Evolutionary conservation across 139 green algal species (phyloP), one percentile per base, ranked within the genome.

Genomic region (Chlorella sorokiniana): DNA sequence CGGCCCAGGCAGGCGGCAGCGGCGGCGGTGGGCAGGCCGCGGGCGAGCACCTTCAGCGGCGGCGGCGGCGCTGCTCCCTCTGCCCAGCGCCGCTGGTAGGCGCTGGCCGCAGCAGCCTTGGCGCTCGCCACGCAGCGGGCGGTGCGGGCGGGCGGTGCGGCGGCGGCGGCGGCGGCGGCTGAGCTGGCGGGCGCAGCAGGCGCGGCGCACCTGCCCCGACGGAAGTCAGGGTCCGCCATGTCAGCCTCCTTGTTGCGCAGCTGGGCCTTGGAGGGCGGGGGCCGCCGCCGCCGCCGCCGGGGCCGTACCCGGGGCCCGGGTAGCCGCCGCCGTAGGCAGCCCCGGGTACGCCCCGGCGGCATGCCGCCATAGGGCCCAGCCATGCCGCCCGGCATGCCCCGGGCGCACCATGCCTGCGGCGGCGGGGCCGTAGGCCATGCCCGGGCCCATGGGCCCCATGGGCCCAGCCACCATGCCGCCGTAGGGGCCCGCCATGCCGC

Each of bases 141-240:
- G n/a, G n/a, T n/a, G n/a, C n/a, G n/a, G n/a, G n/a, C n/a, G n/a
- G n/a, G n/a, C n/a, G n/a, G n/a, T n/a, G n/a, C n/a, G n/a, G n/a
- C n/a, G n/a, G n/a, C n/a, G n/a, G n/a, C n/a, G n/a, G n/a, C n/a
- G n/a, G n/a, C n/a, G n/a, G n/a, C n/a, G n/a, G n/a, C n/a, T n/a
- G n/a, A n/a, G n/a, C n/a, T n/a, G n/a, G n/a, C n/a, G n/a, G n/a
- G n/a, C n/a, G n/a, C n/a, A n/a, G n/a, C n/a, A n/a, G n/a, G n/a
- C 38, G 23, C 8, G 38, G 25, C 40, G 22, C 35, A 80, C 73
- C 73, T 73, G 41, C 81, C 69, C 22, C 86, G 69, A 18, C 85
- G 65, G 44, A 89, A 90, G 85, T 90, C 86, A 8, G 87, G 87
- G 69, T 91, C 87, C 31, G 77, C 54, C 48, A 90, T 20, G 51